Percentiles rank a stretch among this genome's conserved stretches.
phyloP scores from a whole-genome alignment of 2,329 filamentous ascomycete species.

The Trichoderma harzianum region DNA sequence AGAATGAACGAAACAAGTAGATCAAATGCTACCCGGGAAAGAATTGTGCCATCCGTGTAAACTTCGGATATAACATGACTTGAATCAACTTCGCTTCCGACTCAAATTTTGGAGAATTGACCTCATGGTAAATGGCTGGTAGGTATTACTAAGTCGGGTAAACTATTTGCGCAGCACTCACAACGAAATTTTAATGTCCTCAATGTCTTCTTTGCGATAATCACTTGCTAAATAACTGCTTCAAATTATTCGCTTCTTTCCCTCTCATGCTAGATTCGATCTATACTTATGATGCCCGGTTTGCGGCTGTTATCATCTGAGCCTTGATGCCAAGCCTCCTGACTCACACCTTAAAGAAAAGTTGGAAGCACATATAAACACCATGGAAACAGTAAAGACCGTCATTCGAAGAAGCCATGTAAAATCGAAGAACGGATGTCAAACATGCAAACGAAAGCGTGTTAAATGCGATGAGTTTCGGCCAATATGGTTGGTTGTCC shows the following conservation, averaged over 20 bases:
- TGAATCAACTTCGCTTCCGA: no score
- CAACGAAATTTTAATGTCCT: not conserved
- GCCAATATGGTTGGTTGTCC: not conserved
- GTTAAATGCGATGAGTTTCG: not conserved
- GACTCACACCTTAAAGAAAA: not conserved
- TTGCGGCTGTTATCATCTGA: not conserved
- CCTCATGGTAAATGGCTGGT: not conserved
- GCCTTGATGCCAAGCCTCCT: not conserved
- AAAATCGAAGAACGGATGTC: not conserved
- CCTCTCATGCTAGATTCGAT: not conserved
- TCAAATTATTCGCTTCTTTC: not conserved
- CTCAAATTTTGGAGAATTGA: not conserved
- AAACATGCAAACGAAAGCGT: not conserved
- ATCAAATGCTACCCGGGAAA: not conserved
- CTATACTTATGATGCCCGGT: not conserved
- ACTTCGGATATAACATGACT: not conserved
- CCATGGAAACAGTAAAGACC: not conserved
- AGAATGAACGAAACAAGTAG: not conserved
- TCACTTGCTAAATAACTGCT: not conserved
- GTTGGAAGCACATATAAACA: not conserved
- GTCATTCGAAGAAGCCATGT: not conserved
- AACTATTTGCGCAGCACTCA: not conserved
- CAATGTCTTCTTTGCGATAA: not conserved
- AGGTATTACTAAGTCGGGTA: not conserved
- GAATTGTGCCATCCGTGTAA: not conserved